Conservation (phyloP, 2,329 filamentous ascomycete genomes). For the Hypoxylon rubiginosum region DNA sequence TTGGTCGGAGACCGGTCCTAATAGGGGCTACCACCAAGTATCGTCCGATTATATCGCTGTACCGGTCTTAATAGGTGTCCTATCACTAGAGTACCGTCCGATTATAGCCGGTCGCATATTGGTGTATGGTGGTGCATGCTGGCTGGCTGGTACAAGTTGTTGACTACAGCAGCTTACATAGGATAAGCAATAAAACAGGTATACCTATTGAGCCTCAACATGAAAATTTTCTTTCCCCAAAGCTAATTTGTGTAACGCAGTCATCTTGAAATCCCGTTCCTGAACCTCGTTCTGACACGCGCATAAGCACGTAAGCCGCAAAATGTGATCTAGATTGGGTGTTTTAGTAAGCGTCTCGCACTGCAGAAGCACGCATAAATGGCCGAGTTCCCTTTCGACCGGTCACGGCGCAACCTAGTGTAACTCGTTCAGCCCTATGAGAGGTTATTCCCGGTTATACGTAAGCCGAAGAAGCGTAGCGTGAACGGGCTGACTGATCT, state of each 20-base stretch:
- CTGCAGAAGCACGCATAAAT: slow-evolving; percentile 15
- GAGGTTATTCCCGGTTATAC: slow-evolving; percentile 34
- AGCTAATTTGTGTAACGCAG: slow-evolving; percentile 23
- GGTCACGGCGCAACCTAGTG: slow-evolving; percentile 31
- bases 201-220: slow-evolving; percentile 27
- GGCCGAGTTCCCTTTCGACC: slow-evolving; percentile 23
- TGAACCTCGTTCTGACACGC: slow-evolving; percentile 30
- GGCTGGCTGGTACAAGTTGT: neutral
- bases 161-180: neutral
- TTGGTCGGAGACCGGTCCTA: slow-evolving; percentile 13
- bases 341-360: slow-evolving; percentile 31
- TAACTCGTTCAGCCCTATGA: slow-evolving; percentile 40
- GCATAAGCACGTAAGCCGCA: slow-evolving; percentile 41
- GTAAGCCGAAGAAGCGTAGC: slow-evolving; percentile 27
- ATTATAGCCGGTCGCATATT: neutral
- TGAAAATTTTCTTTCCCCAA: slow-evolving; percentile 7
- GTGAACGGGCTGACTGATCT: slow-evolving; percentile 26
- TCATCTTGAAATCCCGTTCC: slow-evolving; percentile 11
- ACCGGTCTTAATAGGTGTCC: neutral
- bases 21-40: neutral
- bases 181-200: slow-evolving; percentile 17
- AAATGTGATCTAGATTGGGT: slow-evolving; percentile 33
- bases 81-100: neutral
- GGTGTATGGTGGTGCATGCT: neutral
- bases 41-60: neutral